Base-by-base conservation (phyloP, 352 stramenopile genomes). In the Globisporangium camurandrum region DNA sequence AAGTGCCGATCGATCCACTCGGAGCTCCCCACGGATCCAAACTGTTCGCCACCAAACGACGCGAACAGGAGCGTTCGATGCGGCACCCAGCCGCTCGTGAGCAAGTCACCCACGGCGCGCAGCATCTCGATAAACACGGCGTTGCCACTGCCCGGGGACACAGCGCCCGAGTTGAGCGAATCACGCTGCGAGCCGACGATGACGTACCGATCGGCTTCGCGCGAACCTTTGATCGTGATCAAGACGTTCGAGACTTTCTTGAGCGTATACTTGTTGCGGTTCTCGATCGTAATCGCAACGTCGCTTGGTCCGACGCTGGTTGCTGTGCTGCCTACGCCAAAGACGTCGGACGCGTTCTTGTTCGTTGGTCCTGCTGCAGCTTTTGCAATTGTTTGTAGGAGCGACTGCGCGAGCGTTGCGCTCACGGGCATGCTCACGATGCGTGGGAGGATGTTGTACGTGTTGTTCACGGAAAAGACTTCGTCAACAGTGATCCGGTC, bases 1-100 rank as follows among this genome's bases (percentile, higher is more conserved):
- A 74, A 71, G 52, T 89, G 78, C 17, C 73, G 72, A 27, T 93
- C 80, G 42, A 93, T 91, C 82, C 82, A 91, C 54, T 88, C 73
- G 2, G 82, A 89, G 39, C 73, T 89, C 20, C 82, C 82, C 10
- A 90, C 77, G 0, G 79, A 75, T 16, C 82, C 82, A 49, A 84
- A 90, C 55, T 91, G 76, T 46, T 91, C 77, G 22, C 75, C 82
- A 31, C 83, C 79, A 38, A 91, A 88, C 2, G 72, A 88, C 19
- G 77, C 77, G 19, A 93, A 61, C 22, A 93, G 57, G 36, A 93
- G 46, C 40, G 81, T 90, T 28, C 81, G 78, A 37, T 89, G 77
- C n/a, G 79, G 76, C 4, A 75, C 71, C 79, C 81, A 90, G 43
- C 79, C 79, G 52, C 75, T 80, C 20, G 72, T 72, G 27, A 86